A percentile compares a stretch with the other conserved stretches of the same genome.
These are phyloP conservation scores for Ormosia semicastrata DNA, from an alignment of 306 rosid genomes.

Conservation along the genomic window DNA sequence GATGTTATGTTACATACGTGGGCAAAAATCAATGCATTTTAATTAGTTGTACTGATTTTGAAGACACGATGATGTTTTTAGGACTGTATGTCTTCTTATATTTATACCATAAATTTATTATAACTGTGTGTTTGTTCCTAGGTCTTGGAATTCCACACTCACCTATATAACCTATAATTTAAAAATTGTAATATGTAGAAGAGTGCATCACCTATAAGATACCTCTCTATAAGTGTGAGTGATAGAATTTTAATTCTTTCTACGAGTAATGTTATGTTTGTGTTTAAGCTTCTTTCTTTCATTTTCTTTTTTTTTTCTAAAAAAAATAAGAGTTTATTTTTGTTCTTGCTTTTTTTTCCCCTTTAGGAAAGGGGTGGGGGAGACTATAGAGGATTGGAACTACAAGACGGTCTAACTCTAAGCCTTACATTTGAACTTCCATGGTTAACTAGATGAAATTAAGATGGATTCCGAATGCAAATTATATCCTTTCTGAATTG, in stretches of 20 bases:
- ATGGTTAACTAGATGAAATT: not conserved
- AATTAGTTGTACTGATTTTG: constrained; percentile 14
- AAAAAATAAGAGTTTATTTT: not conserved
- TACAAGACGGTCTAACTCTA: not conserved
- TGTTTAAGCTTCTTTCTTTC: not conserved
- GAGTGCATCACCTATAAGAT: constrained; percentile 14
- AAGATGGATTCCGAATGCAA: not conserved
- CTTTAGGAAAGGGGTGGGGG: not conserved
- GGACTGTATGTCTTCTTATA: constrained; percentile 22
- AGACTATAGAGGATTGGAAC: not conserved
- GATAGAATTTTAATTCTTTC: not conserved
- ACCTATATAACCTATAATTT: constrained; percentile 2
- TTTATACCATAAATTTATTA: constrained; percentile 22
- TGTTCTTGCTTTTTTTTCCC: not conserved
- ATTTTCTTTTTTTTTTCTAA: too few relatives aligned
- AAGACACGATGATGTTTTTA: constrained; percentile 19
- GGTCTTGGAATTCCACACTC: constrained; percentile 37
- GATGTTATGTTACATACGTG: not conserved
- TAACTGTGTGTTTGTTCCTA: constrained; percentile 30
- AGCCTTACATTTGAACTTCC: not conserved
- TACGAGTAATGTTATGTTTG: not conserved
- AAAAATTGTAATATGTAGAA: constrained; percentile 15
- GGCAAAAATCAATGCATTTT: constrained; percentile 13
- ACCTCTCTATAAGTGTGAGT: not conserved
- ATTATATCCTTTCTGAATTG: not conserved